Conservation (phyloP, 1,284 basidiomycete genomes). For the Kwoniella shivajii region DNA sequence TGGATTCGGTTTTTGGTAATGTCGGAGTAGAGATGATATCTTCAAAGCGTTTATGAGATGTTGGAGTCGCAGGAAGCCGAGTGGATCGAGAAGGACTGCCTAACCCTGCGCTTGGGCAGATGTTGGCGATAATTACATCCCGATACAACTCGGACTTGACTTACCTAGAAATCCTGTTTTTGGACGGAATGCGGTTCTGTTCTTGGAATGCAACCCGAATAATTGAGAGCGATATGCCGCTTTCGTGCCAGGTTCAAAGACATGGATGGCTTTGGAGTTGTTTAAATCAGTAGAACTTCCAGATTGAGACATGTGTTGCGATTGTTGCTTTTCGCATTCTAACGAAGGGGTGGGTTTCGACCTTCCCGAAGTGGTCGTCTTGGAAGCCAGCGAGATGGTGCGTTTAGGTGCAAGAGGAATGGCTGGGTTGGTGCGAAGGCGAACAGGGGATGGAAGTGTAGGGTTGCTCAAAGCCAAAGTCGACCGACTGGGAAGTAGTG, state of each 20-base stretch:
- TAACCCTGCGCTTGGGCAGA: too few relatives aligned
- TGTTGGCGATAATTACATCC: too few relatives aligned
- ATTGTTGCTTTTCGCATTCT: neutral
- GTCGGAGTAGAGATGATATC: neutral
- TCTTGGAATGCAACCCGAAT: too few relatives aligned
- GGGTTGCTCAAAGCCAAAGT: slow-evolving; percentile 2
- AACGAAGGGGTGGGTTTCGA: too few relatives aligned
- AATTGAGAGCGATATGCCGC: too few relatives aligned
- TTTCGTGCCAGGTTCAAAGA: too few relatives aligned
- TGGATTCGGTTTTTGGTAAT: neutral
- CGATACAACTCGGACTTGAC: neutral
- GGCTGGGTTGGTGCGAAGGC: neutral
- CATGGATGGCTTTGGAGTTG: too few relatives aligned
- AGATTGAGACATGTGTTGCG: neutral
- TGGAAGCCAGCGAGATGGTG: neutral
- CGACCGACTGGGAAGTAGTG: slow-evolving; percentile 6
- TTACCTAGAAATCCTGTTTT: neutral
- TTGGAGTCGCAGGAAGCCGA: neutral
- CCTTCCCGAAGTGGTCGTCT: neutral
- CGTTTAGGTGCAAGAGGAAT: slow-evolving; percentile 7
- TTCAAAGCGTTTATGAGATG: neutral
- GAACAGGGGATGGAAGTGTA: neutral
- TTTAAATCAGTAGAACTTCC: too few relatives aligned
- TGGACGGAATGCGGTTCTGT: neutral
- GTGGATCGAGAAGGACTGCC: neutral